Percentiles rank a stretch among this genome's conserved stretches.
phyloP scores from a whole-genome alignment of 2,329 filamentous ascomycete species.

The Neopestalotiopsis clavispora region DNA sequence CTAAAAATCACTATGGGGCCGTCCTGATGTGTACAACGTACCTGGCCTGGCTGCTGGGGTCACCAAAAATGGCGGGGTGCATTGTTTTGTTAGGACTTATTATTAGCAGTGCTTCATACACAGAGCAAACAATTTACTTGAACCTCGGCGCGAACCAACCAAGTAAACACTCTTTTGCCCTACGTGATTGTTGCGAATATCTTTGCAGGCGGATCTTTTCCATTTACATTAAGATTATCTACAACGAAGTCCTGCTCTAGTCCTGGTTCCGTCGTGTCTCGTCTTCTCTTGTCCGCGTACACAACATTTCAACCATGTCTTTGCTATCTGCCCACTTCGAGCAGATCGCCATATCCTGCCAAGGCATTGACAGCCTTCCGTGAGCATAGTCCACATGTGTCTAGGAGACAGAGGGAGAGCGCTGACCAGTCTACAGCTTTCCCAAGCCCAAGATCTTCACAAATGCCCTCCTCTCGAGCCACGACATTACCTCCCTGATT shows the following conservation, averaged over 20 bases:
- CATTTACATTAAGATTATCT: too few species aligned
- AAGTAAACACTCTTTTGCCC: not conserved
- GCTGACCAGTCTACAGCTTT: slow-evolving; percentile 61
- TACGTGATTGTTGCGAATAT: too few species aligned
- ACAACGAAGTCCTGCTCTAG: too few species aligned
- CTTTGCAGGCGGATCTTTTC: too few species aligned
- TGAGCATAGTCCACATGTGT: slow-evolving; percentile 43
- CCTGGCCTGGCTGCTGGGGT: not conserved
- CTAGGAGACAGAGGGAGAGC: not conserved
- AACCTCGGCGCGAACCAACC: too few species aligned
- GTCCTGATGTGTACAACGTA: not conserved
- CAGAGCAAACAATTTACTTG: not conserved
- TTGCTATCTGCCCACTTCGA: slow-evolving; percentile 74
- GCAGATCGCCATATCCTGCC: slow-evolving; percentile 77
- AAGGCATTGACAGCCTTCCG: slow-evolving; percentile 77
- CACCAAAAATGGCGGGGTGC: not conserved
- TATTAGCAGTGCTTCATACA: not conserved
- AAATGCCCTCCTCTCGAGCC: slow-evolving; percentile 83
- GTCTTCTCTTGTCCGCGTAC: not conserved
- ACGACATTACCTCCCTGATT: slow-evolving; percentile 93
- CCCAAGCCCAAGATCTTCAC: slow-evolving; percentile 93
- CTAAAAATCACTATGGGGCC: not conserved
- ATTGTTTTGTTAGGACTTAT: not conserved
- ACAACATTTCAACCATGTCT: slow-evolving; percentile 56
- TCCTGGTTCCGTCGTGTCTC: not conserved